Conservation (phyloP, 768 basidiomycete genomes). For the Amyloporia xantha region DNA sequence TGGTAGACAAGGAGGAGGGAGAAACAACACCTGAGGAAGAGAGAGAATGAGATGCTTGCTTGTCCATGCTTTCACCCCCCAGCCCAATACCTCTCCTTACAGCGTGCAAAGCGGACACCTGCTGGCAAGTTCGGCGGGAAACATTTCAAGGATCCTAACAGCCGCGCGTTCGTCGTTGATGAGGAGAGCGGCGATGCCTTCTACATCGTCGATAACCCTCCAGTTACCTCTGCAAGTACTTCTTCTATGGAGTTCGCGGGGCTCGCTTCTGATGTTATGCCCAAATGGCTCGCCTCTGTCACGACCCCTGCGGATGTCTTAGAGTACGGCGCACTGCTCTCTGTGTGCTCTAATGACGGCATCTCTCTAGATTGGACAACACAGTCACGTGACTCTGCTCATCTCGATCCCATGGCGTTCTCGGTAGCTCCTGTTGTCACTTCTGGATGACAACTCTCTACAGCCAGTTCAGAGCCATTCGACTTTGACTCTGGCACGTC, state of each 20-base stretch:
- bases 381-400: too few relatives aligned
- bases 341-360: too few relatives aligned
- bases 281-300: background rate
- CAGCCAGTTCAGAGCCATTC: background rate
- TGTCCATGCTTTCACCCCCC: too few relatives aligned
- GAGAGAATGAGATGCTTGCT: too few relatives aligned
- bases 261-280: background rate
- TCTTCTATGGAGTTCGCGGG: background rate
- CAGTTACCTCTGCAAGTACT: background rate
- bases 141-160: background rate
- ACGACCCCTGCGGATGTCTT: background rate
- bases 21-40: too few relatives aligned
- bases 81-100: too few relatives aligned
- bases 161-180: background rate
- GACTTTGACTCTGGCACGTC: conserved; percentile 22
- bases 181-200: background rate
- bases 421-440: too few relatives aligned
- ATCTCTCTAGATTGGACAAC: too few relatives aligned
- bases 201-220: background rate
- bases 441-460: too few relatives aligned
- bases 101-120: background rate
- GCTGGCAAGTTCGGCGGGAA: background rate
- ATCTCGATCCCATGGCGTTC: too few relatives aligned
- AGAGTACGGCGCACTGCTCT: too few relatives aligned
- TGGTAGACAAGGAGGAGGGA: too few relatives aligned